These are phyloP conservation scores for Phytophthora aleatoria DNA, from an alignment of 352 stramenopile species.

Conservation along the genomic window DNA sequence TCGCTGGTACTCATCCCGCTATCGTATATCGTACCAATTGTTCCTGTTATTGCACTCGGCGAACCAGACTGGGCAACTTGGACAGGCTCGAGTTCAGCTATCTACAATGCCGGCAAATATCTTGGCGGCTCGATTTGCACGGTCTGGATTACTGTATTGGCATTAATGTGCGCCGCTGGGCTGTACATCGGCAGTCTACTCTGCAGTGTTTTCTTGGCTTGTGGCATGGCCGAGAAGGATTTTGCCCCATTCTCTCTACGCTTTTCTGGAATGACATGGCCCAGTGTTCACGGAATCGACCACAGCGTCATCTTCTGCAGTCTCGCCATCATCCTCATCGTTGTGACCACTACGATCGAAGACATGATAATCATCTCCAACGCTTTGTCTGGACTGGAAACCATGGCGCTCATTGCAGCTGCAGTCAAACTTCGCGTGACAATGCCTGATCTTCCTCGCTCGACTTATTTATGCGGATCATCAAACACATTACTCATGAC, in stretches of 20 bases:
- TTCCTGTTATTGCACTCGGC: constrained; percentile 38
- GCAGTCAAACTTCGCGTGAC: constrained; percentile 48
- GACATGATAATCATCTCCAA: constrained; percentile 66
- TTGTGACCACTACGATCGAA: constrained; percentile 54
- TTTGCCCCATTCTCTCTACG: constrained; percentile 53
- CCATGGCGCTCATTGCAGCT: constrained; percentile 45
- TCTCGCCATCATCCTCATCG: constrained; percentile 60
- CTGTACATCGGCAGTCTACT: constrained; percentile 54
- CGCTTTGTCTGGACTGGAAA: constrained; percentile 49
- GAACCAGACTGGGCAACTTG: constrained; percentile 54
- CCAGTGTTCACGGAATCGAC: constrained; percentile 34
- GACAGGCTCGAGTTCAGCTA: constrained; percentile 33
- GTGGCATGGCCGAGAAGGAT: constrained; percentile 55
- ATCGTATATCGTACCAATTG: constrained; percentile 51
- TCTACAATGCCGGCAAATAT: constrained; percentile 39
- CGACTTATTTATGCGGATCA: constrained; percentile 52
- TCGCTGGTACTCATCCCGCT: constrained; percentile 44
- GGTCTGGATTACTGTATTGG: constrained; percentile 38
- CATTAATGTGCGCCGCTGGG: constrained; percentile 42
- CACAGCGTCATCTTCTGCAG: constrained; percentile 59
- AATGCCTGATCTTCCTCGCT: constrained; percentile 35
- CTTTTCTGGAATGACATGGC: constrained; percentile 37
- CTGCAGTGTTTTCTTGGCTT: constrained; percentile 57
- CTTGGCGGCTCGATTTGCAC: constrained; percentile 42
- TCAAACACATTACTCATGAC: constrained; percentile 36